These are phyloP conservation scores for Calvatia gigantea DNA, from an alignment of 768 basidiomycete species.

Conservation along the genomic window DNA sequence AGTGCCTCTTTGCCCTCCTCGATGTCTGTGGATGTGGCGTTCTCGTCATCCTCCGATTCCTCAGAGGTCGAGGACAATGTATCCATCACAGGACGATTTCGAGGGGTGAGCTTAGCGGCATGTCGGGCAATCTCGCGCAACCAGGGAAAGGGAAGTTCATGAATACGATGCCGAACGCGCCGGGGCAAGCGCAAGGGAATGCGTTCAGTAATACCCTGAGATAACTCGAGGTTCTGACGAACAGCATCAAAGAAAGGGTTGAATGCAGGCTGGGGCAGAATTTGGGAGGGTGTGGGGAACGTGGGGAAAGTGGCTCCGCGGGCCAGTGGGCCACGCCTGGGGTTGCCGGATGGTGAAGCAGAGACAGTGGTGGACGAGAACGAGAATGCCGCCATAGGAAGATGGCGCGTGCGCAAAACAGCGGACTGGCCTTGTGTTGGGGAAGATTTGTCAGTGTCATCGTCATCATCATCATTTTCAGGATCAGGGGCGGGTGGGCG, in stretches of 20 bases:
- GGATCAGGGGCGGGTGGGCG: slow-evolving; percentile 45
- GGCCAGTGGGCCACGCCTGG: slow-evolving; percentile 13
- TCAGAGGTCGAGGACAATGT: slow-evolving; percentile 23
- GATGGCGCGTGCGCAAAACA: slow-evolving; percentile 52
- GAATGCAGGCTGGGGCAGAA: slow-evolving; percentile 35
- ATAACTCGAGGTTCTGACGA: slow-evolving; percentile 81
- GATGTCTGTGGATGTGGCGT: slow-evolving; percentile 31
- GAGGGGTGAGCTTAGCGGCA: slow-evolving; percentile 30
- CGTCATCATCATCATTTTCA: slow-evolving; percentile 53
- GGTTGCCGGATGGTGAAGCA: slow-evolving; percentile 20
- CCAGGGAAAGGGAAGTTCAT: slow-evolving; percentile 80
- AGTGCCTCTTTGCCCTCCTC: slow-evolving; percentile 76
- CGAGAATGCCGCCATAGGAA: slow-evolving; percentile 65
- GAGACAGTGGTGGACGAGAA: slow-evolving; percentile 40
- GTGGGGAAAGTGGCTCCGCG: slow-evolving; percentile 17
- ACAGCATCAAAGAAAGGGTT: slow-evolving; percentile 98
- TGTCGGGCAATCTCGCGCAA: slow-evolving; percentile 65
- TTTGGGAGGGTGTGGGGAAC: slow-evolving; percentile 16
- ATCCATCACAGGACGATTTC: slow-evolving; percentile 17
- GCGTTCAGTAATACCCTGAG: slow-evolving; percentile 70
- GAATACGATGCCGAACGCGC: slow-evolving; percentile 52
- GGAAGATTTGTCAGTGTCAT: slow-evolving; percentile 17
- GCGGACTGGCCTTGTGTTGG: slow-evolving; percentile 13
- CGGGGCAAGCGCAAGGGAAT: slow-evolving; percentile 65
- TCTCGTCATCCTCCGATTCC: slow-evolving; percentile 28